These are phyloP conservation scores for Rossbeevera mucosa DNA, from an alignment of 768 basidiomycete genomes.

Conservation along the genomic window DNA sequence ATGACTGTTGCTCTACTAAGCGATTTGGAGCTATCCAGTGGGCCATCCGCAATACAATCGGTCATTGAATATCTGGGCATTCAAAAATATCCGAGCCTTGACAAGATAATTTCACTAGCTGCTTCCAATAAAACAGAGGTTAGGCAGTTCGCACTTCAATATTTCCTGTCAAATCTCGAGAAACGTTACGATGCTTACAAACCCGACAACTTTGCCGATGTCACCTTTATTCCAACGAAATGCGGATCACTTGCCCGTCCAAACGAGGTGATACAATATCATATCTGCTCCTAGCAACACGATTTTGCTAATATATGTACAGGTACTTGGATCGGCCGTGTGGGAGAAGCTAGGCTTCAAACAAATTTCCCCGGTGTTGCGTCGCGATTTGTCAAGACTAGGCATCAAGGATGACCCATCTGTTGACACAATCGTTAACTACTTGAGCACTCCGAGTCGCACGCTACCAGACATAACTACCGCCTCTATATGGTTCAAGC, in stretches of 20 bases:
- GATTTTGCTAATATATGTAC: not conserved
- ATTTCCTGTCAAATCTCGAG: slow-evolving; percentile 10
- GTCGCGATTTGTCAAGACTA: slow-evolving; percentile 10
- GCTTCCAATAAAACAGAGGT: slow-evolving; percentile 1
- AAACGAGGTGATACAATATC: slow-evolving; percentile 7
- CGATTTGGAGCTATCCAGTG: not conserved
- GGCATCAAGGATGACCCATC: slow-evolving; percentile 9
- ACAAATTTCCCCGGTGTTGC: not conserved
- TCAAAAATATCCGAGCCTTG: not conserved
- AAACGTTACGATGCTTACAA: slow-evolving; percentile 10
- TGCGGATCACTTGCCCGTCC: not conserved
- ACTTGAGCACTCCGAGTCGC: not conserved
- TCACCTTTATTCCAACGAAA: slow-evolving; percentile 16
- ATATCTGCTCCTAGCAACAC: not conserved
- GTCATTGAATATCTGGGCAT: slow-evolving; percentile 8
- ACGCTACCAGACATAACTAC: not conserved
- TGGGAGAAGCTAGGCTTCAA: slow-evolving; percentile 13
- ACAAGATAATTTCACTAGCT: slow-evolving; percentile 5
- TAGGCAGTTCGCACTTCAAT: slow-evolving; percentile 3
- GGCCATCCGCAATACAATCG: not conserved
- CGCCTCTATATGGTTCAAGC: slow-evolving; percentile 7
- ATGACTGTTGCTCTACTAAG: not conserved
- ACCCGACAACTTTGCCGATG: slow-evolving; percentile 4
- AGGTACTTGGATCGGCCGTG: slow-evolving; percentile 7
- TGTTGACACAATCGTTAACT: not conserved